These are phyloP conservation scores for Nosema muscidifuracis DNA, from an alignment of 371 early-diverging fungal genomes.

Conservation along the genomic window DNA sequence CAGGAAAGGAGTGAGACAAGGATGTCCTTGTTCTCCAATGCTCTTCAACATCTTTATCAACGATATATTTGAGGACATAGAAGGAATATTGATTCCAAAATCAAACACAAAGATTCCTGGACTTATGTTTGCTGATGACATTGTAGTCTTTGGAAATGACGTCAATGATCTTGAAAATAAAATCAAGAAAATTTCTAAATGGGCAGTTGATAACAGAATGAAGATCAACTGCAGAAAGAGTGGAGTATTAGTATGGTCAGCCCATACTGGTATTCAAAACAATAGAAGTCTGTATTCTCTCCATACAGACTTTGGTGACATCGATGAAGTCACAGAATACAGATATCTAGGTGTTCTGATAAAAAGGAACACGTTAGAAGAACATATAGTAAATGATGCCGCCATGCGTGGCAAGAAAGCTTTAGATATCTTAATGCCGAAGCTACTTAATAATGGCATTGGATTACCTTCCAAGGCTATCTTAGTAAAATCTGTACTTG, in stretches of 20 bases:
- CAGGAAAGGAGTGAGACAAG: slow-evolving; percentile 31
- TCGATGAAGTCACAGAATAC: background rate
- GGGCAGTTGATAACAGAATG: slow-evolving; percentile 16
- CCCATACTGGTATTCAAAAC: background rate
- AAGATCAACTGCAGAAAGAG: slow-evolving; percentile 15
- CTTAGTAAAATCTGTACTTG: background rate
- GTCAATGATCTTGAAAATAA: too few species aligned
- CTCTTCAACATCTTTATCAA: slow-evolving; percentile 31
- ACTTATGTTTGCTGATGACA: slow-evolving; percentile 37
- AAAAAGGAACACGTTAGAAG: background rate
- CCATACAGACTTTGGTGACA: background rate
- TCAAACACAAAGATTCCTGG: background rate
- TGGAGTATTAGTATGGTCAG: slow-evolving; percentile 3
- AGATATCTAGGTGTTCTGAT: background rate
- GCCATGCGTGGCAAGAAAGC: background rate
- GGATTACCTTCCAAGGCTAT: background rate
- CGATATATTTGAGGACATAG: slow-evolving; percentile 15
- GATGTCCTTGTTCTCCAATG: slow-evolving; percentile 22
- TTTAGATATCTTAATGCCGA: background rate
- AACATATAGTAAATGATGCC: background rate
- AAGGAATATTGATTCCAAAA: slow-evolving; percentile 14
- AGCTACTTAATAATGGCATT: background rate
- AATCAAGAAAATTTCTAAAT: background rate
- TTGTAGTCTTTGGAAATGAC: slow-evolving; percentile 24
- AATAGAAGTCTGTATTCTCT: background rate